These are phyloP conservation scores for Solanum medicagineum DNA, from an alignment of 257 asterid species.

Conservation along the genomic window DNA sequence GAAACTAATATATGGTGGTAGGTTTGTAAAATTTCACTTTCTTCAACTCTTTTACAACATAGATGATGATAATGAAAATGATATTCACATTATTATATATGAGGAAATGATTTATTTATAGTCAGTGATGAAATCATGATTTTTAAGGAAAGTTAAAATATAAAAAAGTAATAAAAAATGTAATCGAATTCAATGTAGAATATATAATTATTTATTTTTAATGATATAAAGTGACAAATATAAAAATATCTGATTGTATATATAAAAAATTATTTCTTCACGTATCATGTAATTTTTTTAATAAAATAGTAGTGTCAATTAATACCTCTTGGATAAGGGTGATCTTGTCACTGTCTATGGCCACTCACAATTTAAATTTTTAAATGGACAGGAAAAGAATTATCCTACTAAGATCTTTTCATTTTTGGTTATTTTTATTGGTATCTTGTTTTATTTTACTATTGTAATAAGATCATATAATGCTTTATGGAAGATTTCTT, in stretches of 20 bases:
- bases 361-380: neutral
- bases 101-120: neutral
- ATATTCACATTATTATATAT: neutral
- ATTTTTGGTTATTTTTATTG: no score
- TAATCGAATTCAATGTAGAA: neutral
- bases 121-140: neutral
- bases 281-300: neutral
- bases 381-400: neutral
- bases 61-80: neutral
- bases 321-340: neutral
- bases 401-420: no score
- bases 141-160: neutral
- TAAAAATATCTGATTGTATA: neutral
- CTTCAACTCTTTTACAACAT: neutral
- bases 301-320: neutral
- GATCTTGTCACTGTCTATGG: neutral
- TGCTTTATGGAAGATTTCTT: no score
- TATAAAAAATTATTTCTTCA: accelerated
- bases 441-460: no score
- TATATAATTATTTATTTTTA: no score
- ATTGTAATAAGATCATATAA: no score
- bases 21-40: neutral
- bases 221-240: no score
- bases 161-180: neutral
- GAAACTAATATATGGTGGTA: neutral